Base-by-base conservation (phyloP, 1,139 yeast species). In the Magnusiomyces fungicola region DNA sequence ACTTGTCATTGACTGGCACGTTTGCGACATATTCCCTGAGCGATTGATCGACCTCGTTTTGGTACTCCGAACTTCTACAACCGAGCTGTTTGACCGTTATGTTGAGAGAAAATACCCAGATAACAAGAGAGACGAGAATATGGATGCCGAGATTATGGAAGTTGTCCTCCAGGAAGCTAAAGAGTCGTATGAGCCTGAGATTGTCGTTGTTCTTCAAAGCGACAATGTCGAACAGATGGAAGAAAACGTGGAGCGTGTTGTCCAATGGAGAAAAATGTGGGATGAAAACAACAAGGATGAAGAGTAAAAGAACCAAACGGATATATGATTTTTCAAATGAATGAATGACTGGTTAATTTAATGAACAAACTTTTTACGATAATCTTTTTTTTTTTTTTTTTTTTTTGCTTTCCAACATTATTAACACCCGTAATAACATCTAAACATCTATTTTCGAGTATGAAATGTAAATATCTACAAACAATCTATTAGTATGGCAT, bases 111-210 rank as follows among this genome's bases (percentile, higher is more conserved):
- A 82, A 4, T 92, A 92, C 64, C 79, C 81, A 50, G 84, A 87
- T 54, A 72, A 75, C 55, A 92, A 92, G 69, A 78, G 92, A 53
- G 86, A 84, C 53, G 99, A 94, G 63, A 92, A 92, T 64, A 71
- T 94, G 50, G 97, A 92, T 64, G 95, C 96, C 55, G 99, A 92
- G 66, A 92, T 94, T 56, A 94, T 92, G 98, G 92, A 90, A 59
- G 88, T 92, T 23, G 78, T 94, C 23, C 69, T 83, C 45, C 85
- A 83, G 57, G 98, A 94, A 58, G 98, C 98, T 0, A 71, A 76
- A 50, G 96, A 88, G 34, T 75, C 83, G 36, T 92, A 88, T 62
- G 85, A 75, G 36, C 81, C 81, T 27, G 87, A 84, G 53, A 80
- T 89, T 24, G 94, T 94, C 37, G 85, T 92, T 48, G 95, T 84